Percentiles rank a stretch among this genome's conserved stretches.
phyloP scores from a whole-genome alignment of 108 stramenopile genomes.

The Pseudonitzschia pungens region DNA sequence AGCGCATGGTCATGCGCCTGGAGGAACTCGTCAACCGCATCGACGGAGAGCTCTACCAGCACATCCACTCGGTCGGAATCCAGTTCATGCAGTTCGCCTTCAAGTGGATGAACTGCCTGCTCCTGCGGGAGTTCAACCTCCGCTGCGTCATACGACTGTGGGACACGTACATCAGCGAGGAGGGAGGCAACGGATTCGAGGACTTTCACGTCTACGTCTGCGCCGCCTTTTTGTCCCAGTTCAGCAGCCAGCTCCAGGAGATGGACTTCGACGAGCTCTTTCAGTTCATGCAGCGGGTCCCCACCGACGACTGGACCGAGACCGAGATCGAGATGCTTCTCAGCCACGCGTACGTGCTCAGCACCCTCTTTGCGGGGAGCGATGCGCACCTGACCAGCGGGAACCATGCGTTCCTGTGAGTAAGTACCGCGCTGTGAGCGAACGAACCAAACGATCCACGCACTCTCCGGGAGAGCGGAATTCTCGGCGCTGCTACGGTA shows the following conservation, averaged over 20 bases:
- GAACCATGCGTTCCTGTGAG: neutral
- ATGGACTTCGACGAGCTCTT: slow-evolving; percentile 95
- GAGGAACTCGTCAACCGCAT: slow-evolving; percentile 93
- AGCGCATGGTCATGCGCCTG: slow-evolving; percentile 93
- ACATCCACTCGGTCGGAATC: slow-evolving; percentile 77
- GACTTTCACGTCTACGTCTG: slow-evolving; percentile 98
- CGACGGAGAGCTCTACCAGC: slow-evolving; percentile 82
- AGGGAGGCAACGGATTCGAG: slow-evolving; percentile 84
- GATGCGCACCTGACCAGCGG: slow-evolving; percentile 71
- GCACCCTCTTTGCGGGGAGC: slow-evolving; percentile 84
- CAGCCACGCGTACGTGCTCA: slow-evolving; percentile 79
- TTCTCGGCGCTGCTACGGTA: too few species aligned
- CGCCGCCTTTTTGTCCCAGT: slow-evolving; percentile 94
- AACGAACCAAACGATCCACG: too few species aligned
- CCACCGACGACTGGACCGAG: slow-evolving; percentile 78
- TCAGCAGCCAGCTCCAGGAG: slow-evolving; percentile 72
- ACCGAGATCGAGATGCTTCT: slow-evolving; percentile 86
- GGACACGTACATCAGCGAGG: slow-evolving; percentile 94
- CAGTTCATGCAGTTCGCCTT: slow-evolving; percentile 96
- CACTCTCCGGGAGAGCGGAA: too few species aligned
- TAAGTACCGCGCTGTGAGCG: too few species aligned
- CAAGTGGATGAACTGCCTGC: slow-evolving; percentile 99
- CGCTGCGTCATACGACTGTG: slow-evolving; percentile 84
- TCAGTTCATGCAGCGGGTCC: slow-evolving; percentile 91
- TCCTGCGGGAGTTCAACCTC: slow-evolving; percentile 91